These are phyloP conservation scores for Metschnikowia santaceciliae DNA, from an alignment of 805 yeast species.

Conservation along the genomic window DNA sequence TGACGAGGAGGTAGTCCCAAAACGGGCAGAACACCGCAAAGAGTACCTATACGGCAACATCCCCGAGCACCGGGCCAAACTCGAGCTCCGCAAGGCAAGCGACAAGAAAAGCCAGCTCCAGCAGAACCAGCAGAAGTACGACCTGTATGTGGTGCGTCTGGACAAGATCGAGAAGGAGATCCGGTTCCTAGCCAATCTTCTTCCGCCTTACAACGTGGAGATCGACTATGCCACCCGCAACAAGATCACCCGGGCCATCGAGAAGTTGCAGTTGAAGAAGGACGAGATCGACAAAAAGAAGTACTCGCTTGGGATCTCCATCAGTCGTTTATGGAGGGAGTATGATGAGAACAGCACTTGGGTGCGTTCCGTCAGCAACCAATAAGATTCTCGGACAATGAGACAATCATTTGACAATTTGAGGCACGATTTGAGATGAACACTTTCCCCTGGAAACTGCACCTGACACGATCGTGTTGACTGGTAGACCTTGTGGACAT, in stretches of 20 bases:
- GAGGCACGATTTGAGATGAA: too few relatives aligned
- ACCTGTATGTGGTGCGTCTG: conserved; percentile 28
- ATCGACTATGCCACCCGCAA: conserved; percentile 38
- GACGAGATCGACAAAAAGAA: conserved; percentile 42
- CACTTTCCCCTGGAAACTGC: neutral
- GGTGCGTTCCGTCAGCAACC: conserved; percentile 31
- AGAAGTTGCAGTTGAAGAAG: conserved; percentile 34
- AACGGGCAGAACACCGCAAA: neutral
- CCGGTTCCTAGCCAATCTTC: conserved; percentile 32
- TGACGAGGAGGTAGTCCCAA: conserved; percentile 2
- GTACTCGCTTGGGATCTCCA: conserved; percentile 38
- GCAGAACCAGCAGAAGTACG: conserved; percentile 31
- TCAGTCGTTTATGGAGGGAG: conserved; percentile 42
- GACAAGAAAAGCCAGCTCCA: conserved; percentile 14
- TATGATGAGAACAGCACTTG: conserved; percentile 41
- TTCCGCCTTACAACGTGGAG: conserved; percentile 44
- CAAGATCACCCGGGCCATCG: conserved; percentile 39
- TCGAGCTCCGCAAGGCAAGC: conserved; percentile 7
- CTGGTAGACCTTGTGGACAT: too few relatives aligned
- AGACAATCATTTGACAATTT: too few relatives aligned
- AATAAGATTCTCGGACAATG: conserved; percentile 1
- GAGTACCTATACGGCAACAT: conserved; percentile 17
- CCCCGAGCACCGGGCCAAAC: conserved; percentile 15
- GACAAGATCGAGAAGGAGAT: conserved; percentile 39
- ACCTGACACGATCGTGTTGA: too few relatives aligned